Base-by-base conservation (phyloP, 2,329 filamentous ascomycete species). In the Knufia fluminis region DNA sequence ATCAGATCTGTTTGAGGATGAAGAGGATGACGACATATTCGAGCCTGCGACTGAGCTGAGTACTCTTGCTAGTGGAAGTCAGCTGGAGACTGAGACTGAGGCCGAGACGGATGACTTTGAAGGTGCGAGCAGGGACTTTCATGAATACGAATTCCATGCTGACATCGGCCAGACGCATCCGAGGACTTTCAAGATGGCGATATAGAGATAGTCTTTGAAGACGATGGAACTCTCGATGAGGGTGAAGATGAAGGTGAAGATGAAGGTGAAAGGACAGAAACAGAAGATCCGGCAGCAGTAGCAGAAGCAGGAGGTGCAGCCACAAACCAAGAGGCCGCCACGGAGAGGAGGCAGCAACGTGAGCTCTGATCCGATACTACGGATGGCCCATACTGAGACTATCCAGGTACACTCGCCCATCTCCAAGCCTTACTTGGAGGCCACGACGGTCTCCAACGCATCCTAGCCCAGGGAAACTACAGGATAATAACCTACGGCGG, bases 181-280 rank as follows among this genome's bases (percentile, higher is more conserved):
- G 57, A 59, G 23, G 44, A 40, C n/a, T 41, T 58, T 4, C 40
- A 39, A 35, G 28, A 48, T 33, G 31, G 38, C 22, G 38, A 56
- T 20, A 56, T 59, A n/a, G 54, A 59, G 47, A 55, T 59, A 28
- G 52, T 56, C 23, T 52, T 56, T 32, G 54, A 55, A 38, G 48
- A 75, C 72, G 46, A 42, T 28, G 52, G 54, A 26, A 22, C 17
- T 16, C 36, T 7, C 17, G 48, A 74, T 72, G 52, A 75, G 73
- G 58, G 79, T 77, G 4, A 76, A 76, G 51, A 72, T 77, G 36
- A 70, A 71, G 49, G 71, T 89, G 33, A 83, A 87, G 64, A 85
- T 83, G 71, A 87, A 84, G 40, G 79, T 81, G 63, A 69, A 69
- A 46, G 79, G 82, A 64, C 63, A n/a, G 64, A 66, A 19, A 62